These are phyloP conservation scores for Metarhizium sp. DNA, from an alignment of 2,329 filamentous ascomycete genomes.

Conservation along the genomic window DNA sequence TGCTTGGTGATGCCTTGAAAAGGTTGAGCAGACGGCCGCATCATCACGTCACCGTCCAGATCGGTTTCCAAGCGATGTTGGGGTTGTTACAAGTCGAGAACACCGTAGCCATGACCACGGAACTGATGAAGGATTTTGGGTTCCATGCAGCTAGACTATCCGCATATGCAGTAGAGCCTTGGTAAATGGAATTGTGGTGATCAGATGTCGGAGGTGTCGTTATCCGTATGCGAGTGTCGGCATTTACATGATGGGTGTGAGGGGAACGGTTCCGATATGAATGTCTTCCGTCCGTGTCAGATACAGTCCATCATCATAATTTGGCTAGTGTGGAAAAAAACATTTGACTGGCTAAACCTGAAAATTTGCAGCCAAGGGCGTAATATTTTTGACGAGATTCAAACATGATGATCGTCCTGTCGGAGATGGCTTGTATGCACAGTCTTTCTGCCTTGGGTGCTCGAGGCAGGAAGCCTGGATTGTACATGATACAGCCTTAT, in stretches of 20 bases:
- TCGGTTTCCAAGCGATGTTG: not conserved
- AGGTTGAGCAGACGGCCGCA: not conserved
- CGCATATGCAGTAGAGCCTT: not conserved
- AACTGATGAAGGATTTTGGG: not conserved
- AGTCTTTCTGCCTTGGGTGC: not conserved
- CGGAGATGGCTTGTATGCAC: not conserved
- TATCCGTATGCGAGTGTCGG: not conserved
- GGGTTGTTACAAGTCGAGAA: not conserved
- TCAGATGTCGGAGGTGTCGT: not conserved
- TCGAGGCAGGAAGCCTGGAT: not conserved
- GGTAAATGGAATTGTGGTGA: not conserved
- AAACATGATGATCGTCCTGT: not conserved
- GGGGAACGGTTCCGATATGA: not conserved
- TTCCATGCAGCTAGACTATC: not conserved
- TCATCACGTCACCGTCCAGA: not conserved
- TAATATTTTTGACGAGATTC: not conserved
- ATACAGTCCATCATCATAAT: not conserved
- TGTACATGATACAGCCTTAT: not conserved
- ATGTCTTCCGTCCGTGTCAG: not conserved
- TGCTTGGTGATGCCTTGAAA: no score
- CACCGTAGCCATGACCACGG: not conserved
- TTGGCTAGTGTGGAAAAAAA: not conserved
- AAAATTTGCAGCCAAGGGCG: not conserved
- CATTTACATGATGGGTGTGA: not conserved
- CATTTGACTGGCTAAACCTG: not conserved